Evolutionary conservation across 2,329 filamentous ascomycete genomes (phyloP), one percentile per base, ranked within the genome.

Genomic region (Aureobasidium leucospermi): DNA sequence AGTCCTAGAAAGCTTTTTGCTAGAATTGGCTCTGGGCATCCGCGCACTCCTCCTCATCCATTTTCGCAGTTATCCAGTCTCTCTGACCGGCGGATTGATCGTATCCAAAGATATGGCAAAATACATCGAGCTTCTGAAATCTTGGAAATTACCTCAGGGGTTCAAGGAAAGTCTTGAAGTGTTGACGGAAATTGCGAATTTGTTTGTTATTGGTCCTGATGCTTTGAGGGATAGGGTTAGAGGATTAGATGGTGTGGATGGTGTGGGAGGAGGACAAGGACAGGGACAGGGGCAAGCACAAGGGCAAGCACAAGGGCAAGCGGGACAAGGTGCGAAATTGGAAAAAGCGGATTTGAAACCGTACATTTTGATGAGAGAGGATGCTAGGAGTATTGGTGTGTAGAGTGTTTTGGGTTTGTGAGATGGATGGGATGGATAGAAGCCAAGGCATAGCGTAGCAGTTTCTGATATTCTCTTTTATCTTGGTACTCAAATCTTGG

Each of bases 61-160:
- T 74, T 90, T 97, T 75, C 94, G 96, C 69, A 91, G 90, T 68
- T 99, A 96, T 76, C 85, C 87, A 62, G 90, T 99, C 65, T 96
- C 91, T 66, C 90, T 92, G 42, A 92, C 93, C 0, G 94, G 94
- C 62, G 94, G 91, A 2, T 83, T 99, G 48, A 94, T 96, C 83
- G 90, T 97, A 29, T 93, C 88, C 38, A 96, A 97, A 76, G 94
- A 99, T 71, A 92, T 97, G 72, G 90, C 90, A 38, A 91, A 90
- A 70, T 99, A 99, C 73, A 88, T 89, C 8, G 87, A 92, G 62
- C 84, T 96, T 10, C 80, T 99, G 64, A 85, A 89, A 63, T 85
- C 85, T 36, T 97, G 91, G 90, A 83, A 88, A 1, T 47, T 79
- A 42, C 84, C 85, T 51, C 49, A 52, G n/a, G 34, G 81, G 28